These are phyloP conservation scores for Sclerospora graminicola DNA, from an alignment of 352 stramenopile species.

Conservation along the genomic window DNA sequence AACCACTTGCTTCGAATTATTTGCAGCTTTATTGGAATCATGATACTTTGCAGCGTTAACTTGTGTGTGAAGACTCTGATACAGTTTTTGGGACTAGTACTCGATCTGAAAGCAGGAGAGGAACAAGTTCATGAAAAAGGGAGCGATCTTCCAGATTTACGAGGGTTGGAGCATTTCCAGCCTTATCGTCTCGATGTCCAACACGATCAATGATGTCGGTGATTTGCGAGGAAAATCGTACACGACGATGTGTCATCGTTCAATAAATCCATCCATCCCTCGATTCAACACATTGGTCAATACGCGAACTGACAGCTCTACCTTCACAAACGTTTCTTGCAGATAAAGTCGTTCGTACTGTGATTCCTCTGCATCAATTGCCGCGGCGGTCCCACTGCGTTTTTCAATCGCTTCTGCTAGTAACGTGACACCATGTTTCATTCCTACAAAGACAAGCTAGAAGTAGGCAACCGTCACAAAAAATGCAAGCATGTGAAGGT, in stretches of 20 bases:
- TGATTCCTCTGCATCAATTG: slow-evolving; percentile 55
- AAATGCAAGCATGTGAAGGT: too few relatives aligned
- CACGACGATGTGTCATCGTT: slow-evolving; percentile 54
- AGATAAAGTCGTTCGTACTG: slow-evolving; percentile 40
- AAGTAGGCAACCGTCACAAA: background rate
- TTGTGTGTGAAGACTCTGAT: slow-evolving; percentile 23
- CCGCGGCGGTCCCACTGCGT: slow-evolving; percentile 21
- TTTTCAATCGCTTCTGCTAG: slow-evolving; percentile 44
- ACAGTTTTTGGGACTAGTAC: slow-evolving; percentile 30
- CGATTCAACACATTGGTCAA: slow-evolving; percentile 64
- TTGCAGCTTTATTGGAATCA: slow-evolving; percentile 8
- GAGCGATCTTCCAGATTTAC: slow-evolving; percentile 32
- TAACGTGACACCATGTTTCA: slow-evolving; percentile 46
- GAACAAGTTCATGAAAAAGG: slow-evolving; percentile 34
- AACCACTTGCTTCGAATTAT: slow-evolving; percentile 46
- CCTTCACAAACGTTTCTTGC: slow-evolving; percentile 50
- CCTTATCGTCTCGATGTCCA: slow-evolving; percentile 14
- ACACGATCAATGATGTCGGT: slow-evolving; percentile 50
- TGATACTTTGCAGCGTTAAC: slow-evolving; percentile 3
- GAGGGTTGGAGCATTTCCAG: slow-evolving; percentile 27
- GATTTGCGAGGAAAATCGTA: slow-evolving; percentile 61
- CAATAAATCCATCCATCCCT: slow-evolving; percentile 57
- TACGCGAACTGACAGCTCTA: slow-evolving; percentile 38
- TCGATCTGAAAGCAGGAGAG: slow-evolving; percentile 19
- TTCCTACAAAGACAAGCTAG: slow-evolving; percentile 69